These are phyloP conservation scores for Populus pruinosa DNA, from an alignment of 345 rosid species.

Conservation along the genomic window DNA sequence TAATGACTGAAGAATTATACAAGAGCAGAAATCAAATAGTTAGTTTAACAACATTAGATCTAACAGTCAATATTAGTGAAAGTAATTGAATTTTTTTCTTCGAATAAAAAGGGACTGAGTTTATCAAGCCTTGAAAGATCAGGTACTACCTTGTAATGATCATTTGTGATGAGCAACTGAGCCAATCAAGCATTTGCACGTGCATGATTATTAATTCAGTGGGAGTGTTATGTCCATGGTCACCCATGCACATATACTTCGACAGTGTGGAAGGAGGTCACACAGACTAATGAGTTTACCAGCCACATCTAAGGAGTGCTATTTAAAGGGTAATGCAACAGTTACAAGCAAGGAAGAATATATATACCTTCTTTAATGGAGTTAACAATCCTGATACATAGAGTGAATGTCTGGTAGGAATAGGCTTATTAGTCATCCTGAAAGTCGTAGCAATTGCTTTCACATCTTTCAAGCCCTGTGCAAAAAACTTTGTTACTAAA, in stretches of 20 bases:
- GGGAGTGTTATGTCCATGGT: too few species aligned
- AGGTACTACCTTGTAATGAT: neutral
- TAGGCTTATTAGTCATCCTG: constrained; percentile 92
- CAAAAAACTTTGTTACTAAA: neutral
- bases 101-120: too few species aligned
- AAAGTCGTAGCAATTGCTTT: constrained; percentile 86
- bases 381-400: constrained; percentile 74
- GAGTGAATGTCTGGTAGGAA: constrained; percentile 86
- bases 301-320: neutral
- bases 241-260: too few species aligned
- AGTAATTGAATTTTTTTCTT: neutral
- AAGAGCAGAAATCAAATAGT: neutral
- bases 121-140: neutral
- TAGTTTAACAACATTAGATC: neutral
- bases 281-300: neutral
- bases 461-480: constrained; percentile 77
- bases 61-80: neutral
- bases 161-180: neutral
- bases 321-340: neutral
- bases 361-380: constrained; percentile 61
- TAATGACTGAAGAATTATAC: neutral
- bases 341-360: constrained; percentile 7
- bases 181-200: too few species aligned
- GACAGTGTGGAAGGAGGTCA: neutral
- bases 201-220: too few species aligned